Base-by-base conservation (phyloP, 2,329 filamentous ascomycete species). In the Xylariaceae sp. region DNA sequence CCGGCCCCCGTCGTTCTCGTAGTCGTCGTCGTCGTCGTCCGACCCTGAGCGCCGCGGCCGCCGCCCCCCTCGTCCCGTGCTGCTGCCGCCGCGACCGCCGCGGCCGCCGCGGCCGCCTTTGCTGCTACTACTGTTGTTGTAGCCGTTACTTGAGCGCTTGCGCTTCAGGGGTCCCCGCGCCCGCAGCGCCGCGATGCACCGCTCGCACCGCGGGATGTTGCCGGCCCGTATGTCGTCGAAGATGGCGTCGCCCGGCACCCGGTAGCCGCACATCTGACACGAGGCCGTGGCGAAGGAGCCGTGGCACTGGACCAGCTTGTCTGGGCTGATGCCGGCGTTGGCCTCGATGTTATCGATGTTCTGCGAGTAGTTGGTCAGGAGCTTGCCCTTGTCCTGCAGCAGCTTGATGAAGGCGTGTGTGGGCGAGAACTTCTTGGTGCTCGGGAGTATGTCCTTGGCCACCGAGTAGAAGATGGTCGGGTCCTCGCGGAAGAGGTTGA, bases 341-440 rank as follows among this genome's bases (percentile, higher is more conserved):
- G 80, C 75, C 59, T 98, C 90, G 32, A 95, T 78, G 49, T 95
- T 95, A 66, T 98, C 92, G 52, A 98, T 96, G 59, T 98, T 98
- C 57, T 98, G 92, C 0, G 92, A 94, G 65, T 95, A 98, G 63
- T 96, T 95, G 26, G 89, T 96, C 39, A 95, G 74, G 5, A 98
- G 74, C 59, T 94, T 94, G 45, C 76, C 79, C 58, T 88, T 83
- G 47, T 90, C 74, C 59, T 98, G 85, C 22, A 98, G 73, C 49
- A 95, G 71, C 21, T 80, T 77, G 52, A 98, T 93, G 64, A 98
- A 98, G 33, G 83, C 80, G 66, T 98, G 92, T 0, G 92, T 96
- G 0, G 90, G 89, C 1, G 90, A 88, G 65, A 79, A 94, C 49
- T 79, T 79, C 45, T 85, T 79, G 11, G 81, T 79, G 15, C 77